A percentile compares a stretch with the other conserved stretches of the same genome.
Evolutionary conservation across 176 grass and related monocot genomes (phyloP).

Genomic region (Triticum monococcum): DNA sequence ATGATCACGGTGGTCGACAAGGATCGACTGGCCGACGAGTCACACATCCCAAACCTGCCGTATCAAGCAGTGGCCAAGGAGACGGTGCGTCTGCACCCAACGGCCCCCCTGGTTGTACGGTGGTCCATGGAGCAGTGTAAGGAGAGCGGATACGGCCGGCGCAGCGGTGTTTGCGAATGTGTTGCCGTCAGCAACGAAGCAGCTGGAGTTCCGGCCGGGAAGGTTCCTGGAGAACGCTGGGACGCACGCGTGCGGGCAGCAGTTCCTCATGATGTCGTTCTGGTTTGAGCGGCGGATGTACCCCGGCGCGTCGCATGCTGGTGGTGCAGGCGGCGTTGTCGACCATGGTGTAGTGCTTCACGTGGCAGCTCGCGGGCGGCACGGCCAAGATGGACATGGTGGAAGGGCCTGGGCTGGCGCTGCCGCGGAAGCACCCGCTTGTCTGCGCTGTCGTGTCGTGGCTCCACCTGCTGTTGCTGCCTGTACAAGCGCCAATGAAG

Average conservation of each 20-base stretch:
- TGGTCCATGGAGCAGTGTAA: conserved; percentile 22
- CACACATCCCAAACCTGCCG: conserved; percentile 41
- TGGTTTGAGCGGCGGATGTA: conserved; percentile 50
- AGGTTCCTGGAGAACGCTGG: conserved; percentile 27
- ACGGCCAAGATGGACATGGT: conserved; percentile 44
- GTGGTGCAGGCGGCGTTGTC: conserved; percentile 21
- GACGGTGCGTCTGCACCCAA: conserved; percentile 61
- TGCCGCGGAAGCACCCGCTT: conserved; percentile 33
- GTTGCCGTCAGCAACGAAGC: conserved; percentile 58
- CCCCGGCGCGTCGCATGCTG: conserved; percentile 53
- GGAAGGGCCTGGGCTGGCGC: conserved; percentile 45
- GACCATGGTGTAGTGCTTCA: conserved; percentile 34
- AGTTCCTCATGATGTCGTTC: conserved; percentile 73
- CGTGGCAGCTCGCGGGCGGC: conserved; percentile 39
- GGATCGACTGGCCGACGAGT: conserved; percentile 37
- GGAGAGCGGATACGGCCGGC: conserved; percentile 42
- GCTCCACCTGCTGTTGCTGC: conserved; percentile 1
- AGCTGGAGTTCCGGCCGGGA: conserved; percentile 55
- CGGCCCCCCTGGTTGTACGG: conserved; percentile 40
- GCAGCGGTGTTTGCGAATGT: conserved; percentile 53
- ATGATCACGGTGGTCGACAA: conserved; percentile 45
- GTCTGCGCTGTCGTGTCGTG: no score
- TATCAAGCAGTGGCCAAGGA: conserved; percentile 68
- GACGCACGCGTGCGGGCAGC: conserved; percentile 51
- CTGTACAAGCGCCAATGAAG: no score